Conservation (phyloP, 495 filamentous ascomycete genomes). For the Daldinia bambusicola region DNA sequence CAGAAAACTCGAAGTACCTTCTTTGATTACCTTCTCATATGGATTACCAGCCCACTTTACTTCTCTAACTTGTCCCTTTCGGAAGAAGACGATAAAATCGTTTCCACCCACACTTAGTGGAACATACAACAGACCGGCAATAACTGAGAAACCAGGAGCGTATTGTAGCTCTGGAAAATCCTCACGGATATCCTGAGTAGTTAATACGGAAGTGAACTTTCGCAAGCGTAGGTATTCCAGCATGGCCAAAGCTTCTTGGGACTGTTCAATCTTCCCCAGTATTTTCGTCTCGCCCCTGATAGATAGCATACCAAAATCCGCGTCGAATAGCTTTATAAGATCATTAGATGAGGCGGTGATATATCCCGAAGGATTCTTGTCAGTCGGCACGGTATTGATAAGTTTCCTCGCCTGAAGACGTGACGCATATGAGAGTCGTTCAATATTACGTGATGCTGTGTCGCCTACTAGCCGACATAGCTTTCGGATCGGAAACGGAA, state of each 20-base stretch:
- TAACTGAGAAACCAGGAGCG: slow-evolving; percentile 77
- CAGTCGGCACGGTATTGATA: slow-evolving; percentile 80
- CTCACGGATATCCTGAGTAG: slow-evolving; percentile 76
- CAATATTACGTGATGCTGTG: slow-evolving; percentile 86
- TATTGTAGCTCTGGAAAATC: slow-evolving; percentile 90
- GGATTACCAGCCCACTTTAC: slow-evolving; percentile 96
- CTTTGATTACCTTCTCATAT: slow-evolving; percentile 78
- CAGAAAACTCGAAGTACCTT: slow-evolving; percentile 74
- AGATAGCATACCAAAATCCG: slow-evolving; percentile 86
- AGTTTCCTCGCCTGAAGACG: slow-evolving; percentile 83
- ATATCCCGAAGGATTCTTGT: slow-evolving; percentile 88
- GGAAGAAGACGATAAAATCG: slow-evolving; percentile 95
- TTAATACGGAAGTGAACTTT: slow-evolving; percentile 77
- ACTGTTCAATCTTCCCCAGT: slow-evolving; percentile 76
- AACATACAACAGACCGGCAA: slow-evolving; percentile 86
- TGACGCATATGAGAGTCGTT: slow-evolving; percentile 86
- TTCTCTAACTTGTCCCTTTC: slow-evolving; percentile 78
- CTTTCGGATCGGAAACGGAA: slow-evolving; percentile 90
- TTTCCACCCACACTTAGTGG: slow-evolving; percentile 78
- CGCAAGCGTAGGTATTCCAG: slow-evolving; percentile 86
- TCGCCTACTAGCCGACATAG: slow-evolving; percentile 95
- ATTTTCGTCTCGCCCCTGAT: slow-evolving; percentile 91
- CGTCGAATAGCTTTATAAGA: slow-evolving; percentile 84
- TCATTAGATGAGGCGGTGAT: slow-evolving; percentile 93
- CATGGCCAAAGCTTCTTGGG: slow-evolving; percentile 86